A percentile compares a stretch with the other conserved stretches of the same genome.
Conservation (phyloP, 805 yeast genomes). For the Lipomyces starkeyi region DNA sequence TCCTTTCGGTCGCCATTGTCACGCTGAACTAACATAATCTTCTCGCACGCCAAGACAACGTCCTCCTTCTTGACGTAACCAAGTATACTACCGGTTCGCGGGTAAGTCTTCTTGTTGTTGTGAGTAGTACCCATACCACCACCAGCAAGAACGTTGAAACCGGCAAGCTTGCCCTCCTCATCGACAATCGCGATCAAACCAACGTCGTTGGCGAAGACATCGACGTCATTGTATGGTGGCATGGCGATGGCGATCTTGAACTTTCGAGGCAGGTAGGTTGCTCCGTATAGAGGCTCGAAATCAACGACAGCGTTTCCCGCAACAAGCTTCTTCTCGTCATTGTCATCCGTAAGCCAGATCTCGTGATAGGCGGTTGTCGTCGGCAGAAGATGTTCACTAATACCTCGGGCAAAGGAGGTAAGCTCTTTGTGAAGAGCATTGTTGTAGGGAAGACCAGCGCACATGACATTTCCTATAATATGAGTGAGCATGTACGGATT, state of each 20-base stretch:
- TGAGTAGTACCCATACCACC: conserved; percentile 99
- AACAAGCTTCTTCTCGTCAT: conserved; percentile 78
- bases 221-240: conserved; percentile 96
- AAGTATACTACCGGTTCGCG: conserved; percentile 87
- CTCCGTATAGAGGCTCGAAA: conserved; percentile 86
- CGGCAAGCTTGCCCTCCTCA: conserved; percentile 60
- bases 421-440: conserved; percentile 82
- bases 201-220: conserved; percentile 93
- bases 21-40: conserved; percentile 91
- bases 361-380: conserved; percentile 95
- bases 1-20: conserved; percentile 93
- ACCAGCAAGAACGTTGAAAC: conserved; percentile 90
- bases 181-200: conserved; percentile 86
- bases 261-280: conserved; percentile 90
- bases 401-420: conserved; percentile 61
- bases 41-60: conserved; percentile 80
- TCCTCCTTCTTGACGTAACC: conserved; percentile 76
- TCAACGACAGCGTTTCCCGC: conserved; percentile 84
- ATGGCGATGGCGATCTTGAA: conserved; percentile 93
- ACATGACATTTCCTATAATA: conserved; percentile 70
- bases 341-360: conserved; percentile 84
- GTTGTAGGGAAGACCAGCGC: conserved; percentile 85
- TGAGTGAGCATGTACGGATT: background rate
- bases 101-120: conserved; percentile 94
- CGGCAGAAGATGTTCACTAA: conserved; percentile 86